phyloP scores from a whole-genome alignment of 192 early-diverging fungal genomes.

The Entomortierella chlamydospora region DNA sequence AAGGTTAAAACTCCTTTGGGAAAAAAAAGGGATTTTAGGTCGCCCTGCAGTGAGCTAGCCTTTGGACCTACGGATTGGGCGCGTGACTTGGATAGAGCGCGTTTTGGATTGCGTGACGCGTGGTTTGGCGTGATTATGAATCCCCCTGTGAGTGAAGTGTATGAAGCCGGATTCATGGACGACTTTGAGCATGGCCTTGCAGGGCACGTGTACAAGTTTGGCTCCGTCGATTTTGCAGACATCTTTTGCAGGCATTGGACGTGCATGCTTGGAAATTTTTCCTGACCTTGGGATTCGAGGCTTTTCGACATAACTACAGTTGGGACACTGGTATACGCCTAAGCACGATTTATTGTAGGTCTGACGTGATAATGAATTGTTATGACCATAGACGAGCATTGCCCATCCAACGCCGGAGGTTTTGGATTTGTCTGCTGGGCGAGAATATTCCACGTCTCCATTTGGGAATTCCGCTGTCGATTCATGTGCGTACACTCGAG shows the following conservation, averaged over 20 bases:
- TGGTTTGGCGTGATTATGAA: background rate
- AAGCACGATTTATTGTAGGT: slow-evolving; percentile 7
- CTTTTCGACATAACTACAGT: background rate
- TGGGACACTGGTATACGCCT: slow-evolving; percentile 8
- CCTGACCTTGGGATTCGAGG: background rate
- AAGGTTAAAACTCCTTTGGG: no score
- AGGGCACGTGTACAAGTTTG: background rate
- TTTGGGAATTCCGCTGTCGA: slow-evolving; percentile 8
- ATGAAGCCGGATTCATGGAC: background rate
- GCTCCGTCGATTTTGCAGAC: background rate
- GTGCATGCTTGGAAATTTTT: background rate
- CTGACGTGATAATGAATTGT: background rate
- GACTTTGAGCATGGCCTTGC: background rate
- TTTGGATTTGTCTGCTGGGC: background rate
- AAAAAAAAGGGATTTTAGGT: no score
- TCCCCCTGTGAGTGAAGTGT: background rate
- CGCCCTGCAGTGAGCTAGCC: no score
- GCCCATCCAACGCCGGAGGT: slow-evolving; percentile 4
- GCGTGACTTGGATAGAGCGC: no score
- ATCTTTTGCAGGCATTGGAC: background rate
- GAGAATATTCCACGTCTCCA: background rate
- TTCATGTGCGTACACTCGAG: background rate
- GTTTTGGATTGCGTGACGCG: no score
- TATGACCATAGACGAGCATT: slow-evolving; percentile 14
- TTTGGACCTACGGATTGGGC: no score